A percentile compares a stretch with the other conserved stretches of the same genome.
Evolutionary conservation across 2,329 filamentous ascomycete genomes (phyloP).

Genomic region (Calonectria hongkongensis): DNA sequence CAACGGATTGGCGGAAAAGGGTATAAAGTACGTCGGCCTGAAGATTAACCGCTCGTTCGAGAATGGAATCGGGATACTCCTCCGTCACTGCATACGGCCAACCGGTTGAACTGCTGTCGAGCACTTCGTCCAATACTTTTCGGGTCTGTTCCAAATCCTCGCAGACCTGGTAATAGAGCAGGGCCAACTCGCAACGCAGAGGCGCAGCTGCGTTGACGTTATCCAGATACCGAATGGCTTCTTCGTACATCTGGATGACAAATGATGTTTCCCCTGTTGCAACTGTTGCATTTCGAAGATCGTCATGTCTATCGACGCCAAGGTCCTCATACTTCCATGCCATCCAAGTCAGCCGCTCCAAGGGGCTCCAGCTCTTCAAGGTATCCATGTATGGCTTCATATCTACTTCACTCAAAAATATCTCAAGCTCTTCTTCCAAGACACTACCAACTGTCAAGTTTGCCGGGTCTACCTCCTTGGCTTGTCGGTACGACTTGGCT

Average conservation of each 20-base stretch:
- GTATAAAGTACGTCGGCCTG: slow-evolving; percentile 49
- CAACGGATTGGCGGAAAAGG: slow-evolving; percentile 46
- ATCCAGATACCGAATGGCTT: slow-evolving; percentile 51
- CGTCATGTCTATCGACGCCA: slow-evolving; percentile 11
- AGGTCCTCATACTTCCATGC: slow-evolving; percentile 47
- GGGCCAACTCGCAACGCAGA: slow-evolving; percentile 46
- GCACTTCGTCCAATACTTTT: slow-evolving; percentile 47
- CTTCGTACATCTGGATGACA: slow-evolving; percentile 49
- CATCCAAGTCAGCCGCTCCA: slow-evolving; percentile 55
- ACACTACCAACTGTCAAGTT: slow-evolving; percentile 44
- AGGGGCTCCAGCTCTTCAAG: slow-evolving; percentile 51
- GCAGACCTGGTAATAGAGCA: slow-evolving; percentile 43
- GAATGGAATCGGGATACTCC: slow-evolving; percentile 40
- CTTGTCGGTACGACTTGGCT: slow-evolving; percentile 41
- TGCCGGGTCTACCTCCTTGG: slow-evolving; percentile 47
- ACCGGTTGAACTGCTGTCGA: slow-evolving; percentile 49
- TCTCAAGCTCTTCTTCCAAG: slow-evolving; percentile 48
- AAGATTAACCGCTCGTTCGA: slow-evolving; percentile 40
- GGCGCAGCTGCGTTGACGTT: slow-evolving; percentile 54
- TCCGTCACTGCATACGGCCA: slow-evolving; percentile 51
- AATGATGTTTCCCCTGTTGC: slow-evolving; percentile 47
- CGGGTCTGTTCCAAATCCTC: slow-evolving; percentile 44
- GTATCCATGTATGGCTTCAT: slow-evolving; percentile 40
- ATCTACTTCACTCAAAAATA: slow-evolving; percentile 43
- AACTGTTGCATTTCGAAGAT: slow-evolving; percentile 44